These are phyloP conservation scores for Zygnema circumcarinatum DNA, from an alignment of 139 green algal genomes.

Conservation along the genomic window DNA sequence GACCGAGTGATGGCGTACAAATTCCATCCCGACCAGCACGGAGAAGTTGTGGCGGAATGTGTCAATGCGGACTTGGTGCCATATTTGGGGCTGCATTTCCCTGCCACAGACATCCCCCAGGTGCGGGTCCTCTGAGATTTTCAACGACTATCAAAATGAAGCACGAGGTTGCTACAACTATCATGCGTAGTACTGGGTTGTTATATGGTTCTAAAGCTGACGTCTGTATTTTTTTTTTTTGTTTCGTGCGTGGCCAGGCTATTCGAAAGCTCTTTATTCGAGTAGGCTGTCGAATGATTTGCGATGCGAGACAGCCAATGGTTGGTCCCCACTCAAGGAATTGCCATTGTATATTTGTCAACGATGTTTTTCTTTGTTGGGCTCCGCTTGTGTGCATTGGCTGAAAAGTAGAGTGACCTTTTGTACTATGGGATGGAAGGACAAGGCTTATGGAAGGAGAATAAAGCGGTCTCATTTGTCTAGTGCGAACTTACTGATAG, in stretches of 20 bases:
- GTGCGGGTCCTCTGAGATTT: neutral
- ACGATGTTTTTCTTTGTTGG: neutral
- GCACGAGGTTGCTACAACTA: neutral
- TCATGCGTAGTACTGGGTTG: neutral
- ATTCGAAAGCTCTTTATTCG: conserved; percentile 10
- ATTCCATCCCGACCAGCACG: conserved; percentile 56
- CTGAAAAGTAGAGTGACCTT: too few species aligned
- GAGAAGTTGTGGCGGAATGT: conserved; percentile 55
- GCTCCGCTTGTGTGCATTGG: neutral
- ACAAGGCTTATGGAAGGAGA: too few species aligned
- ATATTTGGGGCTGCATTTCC: conserved; percentile 59
- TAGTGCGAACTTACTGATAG: too few species aligned
- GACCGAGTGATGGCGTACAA: conserved; percentile 60
- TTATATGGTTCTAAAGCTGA: neutral
- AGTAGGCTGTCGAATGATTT: conserved; percentile 18
- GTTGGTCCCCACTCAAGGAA: neutral
- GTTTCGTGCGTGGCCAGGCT: neutral
- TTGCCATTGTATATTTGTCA: neutral
- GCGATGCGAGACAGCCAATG: neutral
- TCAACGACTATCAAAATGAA: conserved; percentile 50
- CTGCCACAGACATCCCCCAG: conserved; percentile 60
- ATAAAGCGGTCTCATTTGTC: too few species aligned
- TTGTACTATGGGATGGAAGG: too few species aligned
- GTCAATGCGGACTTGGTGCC: neutral
- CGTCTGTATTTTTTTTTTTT: neutral